Percentiles rank a stretch among this genome's conserved stretches.
phyloP scores from a whole-genome alignment of 192 early-diverging fungal species.

The Phlyctochytrium bullatum region DNA sequence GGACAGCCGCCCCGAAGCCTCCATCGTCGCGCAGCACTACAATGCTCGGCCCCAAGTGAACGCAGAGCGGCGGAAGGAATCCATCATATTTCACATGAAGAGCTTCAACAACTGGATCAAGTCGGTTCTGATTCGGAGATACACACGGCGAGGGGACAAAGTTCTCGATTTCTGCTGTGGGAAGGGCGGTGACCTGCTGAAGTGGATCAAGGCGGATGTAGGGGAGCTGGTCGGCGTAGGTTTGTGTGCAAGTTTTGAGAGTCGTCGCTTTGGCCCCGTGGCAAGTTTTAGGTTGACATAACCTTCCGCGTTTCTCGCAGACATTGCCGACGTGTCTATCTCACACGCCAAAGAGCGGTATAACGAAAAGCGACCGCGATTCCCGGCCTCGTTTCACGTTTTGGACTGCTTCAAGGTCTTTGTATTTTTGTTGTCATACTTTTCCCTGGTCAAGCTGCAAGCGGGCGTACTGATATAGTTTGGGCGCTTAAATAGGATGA shows the following conservation, averaged over 20 bases:
- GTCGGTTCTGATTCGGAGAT: conserved; percentile 73
- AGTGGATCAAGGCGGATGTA: conserved; percentile 66
- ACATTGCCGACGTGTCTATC: conserved; percentile 86
- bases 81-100: conserved; percentile 80
- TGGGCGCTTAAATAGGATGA: conserved; percentile 8
- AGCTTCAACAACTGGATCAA: conserved; percentile 99
- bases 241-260: too few species aligned
- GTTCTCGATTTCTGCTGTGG: conserved; percentile 95
- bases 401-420: conserved; percentile 81
- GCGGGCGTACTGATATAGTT: background rate
- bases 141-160: conserved; percentile 46
- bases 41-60: conserved; percentile 84
- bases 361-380: conserved; percentile 52
- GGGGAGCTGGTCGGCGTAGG: conserved; percentile 74
- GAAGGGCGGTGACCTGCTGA: conserved; percentile 84
- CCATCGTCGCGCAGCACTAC: background rate
- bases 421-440: conserved; percentile 12
- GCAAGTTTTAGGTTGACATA: background rate
- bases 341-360: conserved; percentile 77
- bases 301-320: conserved; percentile 31
- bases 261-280: too few species aligned
- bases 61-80: conserved; percentile 69
- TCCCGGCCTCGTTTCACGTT: conserved; percentile 74
- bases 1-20: background rate
- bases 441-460: background rate